Evolutionary conservation across 768 basidiomycete species (phyloP).

Genomic region (Mycena vitilis): DNA sequence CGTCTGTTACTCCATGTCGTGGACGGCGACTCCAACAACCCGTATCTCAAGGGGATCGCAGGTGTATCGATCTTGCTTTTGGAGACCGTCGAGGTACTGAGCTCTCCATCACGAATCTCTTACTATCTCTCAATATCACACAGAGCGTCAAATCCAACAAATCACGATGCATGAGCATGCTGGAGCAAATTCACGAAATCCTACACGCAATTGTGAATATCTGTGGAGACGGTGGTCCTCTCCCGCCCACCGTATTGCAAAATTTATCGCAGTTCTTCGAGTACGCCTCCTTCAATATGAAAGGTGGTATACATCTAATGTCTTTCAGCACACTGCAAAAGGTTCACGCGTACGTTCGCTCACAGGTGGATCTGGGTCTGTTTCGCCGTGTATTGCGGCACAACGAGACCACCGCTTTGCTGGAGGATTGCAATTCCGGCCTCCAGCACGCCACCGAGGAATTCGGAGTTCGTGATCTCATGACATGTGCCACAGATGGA

Average conservation of each 20-base stretch:
- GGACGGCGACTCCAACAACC: not conserved
- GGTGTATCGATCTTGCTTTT: constrained; percentile 1
- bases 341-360: constrained; percentile 16
- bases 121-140: too few relatives aligned
- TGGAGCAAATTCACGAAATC: constrained; percentile 1
- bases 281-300: not conserved
- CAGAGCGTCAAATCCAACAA: not conserved
- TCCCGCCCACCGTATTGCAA: not conserved
- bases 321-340: constrained; percentile 30
- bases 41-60: not conserved
- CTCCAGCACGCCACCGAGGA: constrained; percentile 20
- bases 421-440: constrained; percentile 18
- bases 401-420: constrained; percentile 19
- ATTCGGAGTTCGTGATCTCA: constrained; percentile 22
- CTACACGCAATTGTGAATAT: not conserved
- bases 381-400: constrained; percentile 21
- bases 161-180: not conserved
- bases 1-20: not conserved
- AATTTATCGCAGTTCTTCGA: not conserved
- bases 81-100: not conserved
- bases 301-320: not conserved
- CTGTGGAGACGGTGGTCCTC: not conserved
- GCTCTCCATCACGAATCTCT: too few relatives aligned
- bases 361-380: constrained; percentile 18
- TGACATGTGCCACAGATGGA: not conserved